Base-by-base conservation (phyloP, 1,284 basidiomycete genomes). In the Malassezia cuniculi region DNA sequence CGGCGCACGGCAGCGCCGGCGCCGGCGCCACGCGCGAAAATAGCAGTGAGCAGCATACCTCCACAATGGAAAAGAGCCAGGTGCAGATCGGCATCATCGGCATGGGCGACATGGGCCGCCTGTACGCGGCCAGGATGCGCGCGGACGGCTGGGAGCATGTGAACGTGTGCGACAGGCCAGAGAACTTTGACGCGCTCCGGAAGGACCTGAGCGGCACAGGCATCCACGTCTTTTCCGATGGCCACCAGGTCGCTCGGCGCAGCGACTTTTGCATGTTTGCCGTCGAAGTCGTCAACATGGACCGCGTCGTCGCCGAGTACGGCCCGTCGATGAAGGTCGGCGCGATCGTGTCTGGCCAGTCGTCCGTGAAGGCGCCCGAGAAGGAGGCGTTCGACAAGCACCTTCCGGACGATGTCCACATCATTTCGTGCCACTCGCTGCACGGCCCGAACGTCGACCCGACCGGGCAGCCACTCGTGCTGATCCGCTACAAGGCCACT, bases 291-390 rank as follows among this genome's bases (percentile, higher is more conserved):
- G 86, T 86, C 46, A 81, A 76, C 59, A 83, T 97, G 42, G 78
- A 80, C 30, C 68, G 71, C 2, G 85, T 93, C 14, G 90, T 95
- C 3, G 74, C 74, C 17, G 75, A 84, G 60, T 97, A 82, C 58
- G 93, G 90, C 8, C 85, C 89, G 11, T 93, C 87, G 8, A 93
- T 87, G 4, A 95, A 94, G 70, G 70, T 89, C 14, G 78, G 84
- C 15, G 83, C 90, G 1, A 80, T 94, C 34, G 89, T 97, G 6
- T 78, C 85, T 1, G 90, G 86, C 0, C 90, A 97, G 69, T 95
- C 90, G 0, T 89, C 85, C 1, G 90, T 95, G 42, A 97, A 97
- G 68, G 84, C 86, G 0, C 93, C 93, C 0, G 90, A 97, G 66
- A 79, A 76, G 52, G 75, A 69, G 1, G 90, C 93, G 0, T 97